Conservation (phyloP, 345 rosid genomes). For the Brassica juncea region DNA sequence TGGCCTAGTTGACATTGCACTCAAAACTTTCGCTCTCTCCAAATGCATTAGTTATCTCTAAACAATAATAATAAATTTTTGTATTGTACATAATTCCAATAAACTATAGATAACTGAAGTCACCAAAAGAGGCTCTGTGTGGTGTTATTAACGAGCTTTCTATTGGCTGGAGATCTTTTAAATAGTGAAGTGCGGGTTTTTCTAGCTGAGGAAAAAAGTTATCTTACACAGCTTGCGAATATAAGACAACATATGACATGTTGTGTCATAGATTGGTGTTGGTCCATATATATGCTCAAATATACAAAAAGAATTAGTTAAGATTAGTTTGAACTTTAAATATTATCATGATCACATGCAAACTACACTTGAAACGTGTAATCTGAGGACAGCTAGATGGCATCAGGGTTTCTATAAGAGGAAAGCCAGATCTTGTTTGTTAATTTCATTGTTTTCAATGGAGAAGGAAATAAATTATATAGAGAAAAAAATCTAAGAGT, state of each 20-base stretch:
- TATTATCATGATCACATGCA: slow-evolving; percentile 23
- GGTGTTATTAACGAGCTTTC: background rate
- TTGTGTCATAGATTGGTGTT: slow-evolving; percentile 9
- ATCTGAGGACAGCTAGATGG: slow-evolving; percentile 10
- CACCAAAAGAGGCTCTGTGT: background rate
- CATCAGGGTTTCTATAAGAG: slow-evolving; percentile 36
- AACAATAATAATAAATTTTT: background rate
- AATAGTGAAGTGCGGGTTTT: background rate
- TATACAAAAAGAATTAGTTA: background rate
- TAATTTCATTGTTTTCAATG: slow-evolving; percentile 10
- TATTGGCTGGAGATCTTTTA: slow-evolving; percentile 1
- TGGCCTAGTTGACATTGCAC: background rate
- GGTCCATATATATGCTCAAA: slow-evolving; percentile 31
- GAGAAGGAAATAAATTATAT: slow-evolving; percentile 8
- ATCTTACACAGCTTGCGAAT: background rate
- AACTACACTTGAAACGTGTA: slow-evolving; percentile 32
- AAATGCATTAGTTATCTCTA: background rate
- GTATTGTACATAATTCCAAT: background rate
- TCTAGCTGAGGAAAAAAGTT: background rate
- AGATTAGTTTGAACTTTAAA: background rate
- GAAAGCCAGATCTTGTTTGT: slow-evolving; percentile 29
- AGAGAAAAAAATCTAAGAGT: background rate
- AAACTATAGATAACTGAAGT: background rate
- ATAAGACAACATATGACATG: slow-evolving; percentile 17
- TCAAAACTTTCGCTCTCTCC: background rate